Evolutionary conservation across 495 filamentous ascomycete species (phyloP).

Genomic region (Aspergillus homomorphus): DNA sequence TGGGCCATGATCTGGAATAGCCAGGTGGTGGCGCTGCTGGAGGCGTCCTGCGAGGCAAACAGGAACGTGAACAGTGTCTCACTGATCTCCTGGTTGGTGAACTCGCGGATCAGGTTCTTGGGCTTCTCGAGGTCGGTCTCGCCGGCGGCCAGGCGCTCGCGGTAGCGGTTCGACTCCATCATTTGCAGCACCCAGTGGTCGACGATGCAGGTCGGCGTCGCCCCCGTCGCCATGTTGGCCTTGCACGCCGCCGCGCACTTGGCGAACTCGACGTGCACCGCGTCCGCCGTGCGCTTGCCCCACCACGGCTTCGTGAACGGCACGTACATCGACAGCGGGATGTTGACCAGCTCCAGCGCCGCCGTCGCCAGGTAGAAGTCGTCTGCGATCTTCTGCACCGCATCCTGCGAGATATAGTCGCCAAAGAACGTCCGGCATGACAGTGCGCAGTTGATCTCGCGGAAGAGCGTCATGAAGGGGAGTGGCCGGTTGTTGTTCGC

Average conservation of each 20-base stretch:
- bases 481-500: slow-evolving; percentile 60
- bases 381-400: slow-evolving; percentile 90
- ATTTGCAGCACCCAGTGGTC: slow-evolving; percentile 85
- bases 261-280: slow-evolving; percentile 79
- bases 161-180: slow-evolving; percentile 69
- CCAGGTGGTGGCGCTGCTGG: slow-evolving; percentile 86
- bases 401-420: slow-evolving; percentile 39
- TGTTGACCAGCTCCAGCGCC: slow-evolving; percentile 91
- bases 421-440: slow-evolving; percentile 63
- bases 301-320: slow-evolving; percentile 94
- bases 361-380: slow-evolving; percentile 93
- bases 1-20: slow-evolving; percentile 89
- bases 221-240: slow-evolving; percentile 79
- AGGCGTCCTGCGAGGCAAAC: slow-evolving; percentile 94
- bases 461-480: slow-evolving; percentile 80
- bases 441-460: slow-evolving; percentile 88
- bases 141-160: slow-evolving; percentile 42
- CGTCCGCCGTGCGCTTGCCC: slow-evolving; percentile 82
- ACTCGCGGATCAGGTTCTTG: slow-evolving; percentile 70
- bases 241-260: slow-evolving; percentile 86
- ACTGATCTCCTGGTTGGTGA: slow-evolving; percentile 83
- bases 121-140: slow-evolving; percentile 71
- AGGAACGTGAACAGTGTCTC: slow-evolving; percentile 94
- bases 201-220: slow-evolving; percentile 78
- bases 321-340: slow-evolving; percentile 76